Evolutionary conservation across 495 filamentous ascomycete genomes (phyloP).

Genomic region (Penicillium flavigenum): DNA sequence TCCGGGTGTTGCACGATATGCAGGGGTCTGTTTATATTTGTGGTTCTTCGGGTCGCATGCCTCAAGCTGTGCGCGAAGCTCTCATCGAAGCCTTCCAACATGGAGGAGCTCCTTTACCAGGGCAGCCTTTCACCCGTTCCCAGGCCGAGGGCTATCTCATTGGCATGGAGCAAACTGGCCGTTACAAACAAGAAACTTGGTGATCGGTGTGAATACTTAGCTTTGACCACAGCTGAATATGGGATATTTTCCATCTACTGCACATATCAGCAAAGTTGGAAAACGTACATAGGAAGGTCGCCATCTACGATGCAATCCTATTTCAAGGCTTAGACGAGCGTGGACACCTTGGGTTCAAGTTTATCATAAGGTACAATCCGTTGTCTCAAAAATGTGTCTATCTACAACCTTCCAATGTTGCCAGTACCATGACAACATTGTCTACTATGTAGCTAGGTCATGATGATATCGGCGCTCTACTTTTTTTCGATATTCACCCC

Average conservation of each 20-base stretch:
- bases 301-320: neutral
- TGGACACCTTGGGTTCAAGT: neutral
- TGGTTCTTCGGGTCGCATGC: constrained; percentile 84
- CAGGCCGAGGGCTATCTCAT: constrained; percentile 59
- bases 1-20: constrained; percentile 52
- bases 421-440: neutral
- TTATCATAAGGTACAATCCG: too few species aligned
- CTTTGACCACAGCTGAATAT: neutral
- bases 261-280: neutral
- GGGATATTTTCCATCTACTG: neutral
- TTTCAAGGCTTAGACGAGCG: neutral
- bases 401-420: neutral
- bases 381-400: neutral
- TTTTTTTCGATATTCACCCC: too few species aligned
- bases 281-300: neutral
- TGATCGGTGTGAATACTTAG: constrained; percentile 25
- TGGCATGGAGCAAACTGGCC: constrained; percentile 63
- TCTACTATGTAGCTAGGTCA: neutral
- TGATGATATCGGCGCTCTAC: too few species aligned
- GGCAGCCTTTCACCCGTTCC: constrained; percentile 35
- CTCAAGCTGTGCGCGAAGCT: constrained; percentile 78
- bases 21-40: constrained; percentile 71
- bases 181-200: constrained; percentile 82
- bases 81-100: constrained; percentile 67
- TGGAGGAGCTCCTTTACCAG: constrained; percentile 28